These are phyloP conservation scores for Hypoxylon sp. DNA, from an alignment of 2,329 filamentous ascomycete species.

Conservation along the genomic window DNA sequence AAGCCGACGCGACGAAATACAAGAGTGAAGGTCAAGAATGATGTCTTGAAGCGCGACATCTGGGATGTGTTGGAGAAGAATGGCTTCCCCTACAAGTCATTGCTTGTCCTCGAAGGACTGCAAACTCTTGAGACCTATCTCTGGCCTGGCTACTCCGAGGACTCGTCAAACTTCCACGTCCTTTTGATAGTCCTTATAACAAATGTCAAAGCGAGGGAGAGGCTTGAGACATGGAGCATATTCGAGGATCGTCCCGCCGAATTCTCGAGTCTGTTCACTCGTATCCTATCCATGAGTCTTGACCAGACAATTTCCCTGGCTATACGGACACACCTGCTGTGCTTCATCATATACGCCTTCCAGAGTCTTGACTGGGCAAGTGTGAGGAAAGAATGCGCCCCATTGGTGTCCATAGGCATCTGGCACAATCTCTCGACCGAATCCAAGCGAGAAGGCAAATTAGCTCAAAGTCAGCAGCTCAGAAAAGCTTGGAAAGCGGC, in stretches of 20 bases:
- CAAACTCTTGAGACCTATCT: conserved; percentile 93
- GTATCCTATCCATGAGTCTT: conserved; percentile 85
- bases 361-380: conserved; percentile 90
- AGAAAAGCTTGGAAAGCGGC: conserved; percentile 92
- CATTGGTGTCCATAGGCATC: conserved; percentile 90
- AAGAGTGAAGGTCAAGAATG: conserved; percentile 79
- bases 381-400: conserved; percentile 95
- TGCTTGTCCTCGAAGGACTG: conserved; percentile 86
- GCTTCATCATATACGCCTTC: conserved; percentile 90
- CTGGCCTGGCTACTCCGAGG: conserved; percentile 91
- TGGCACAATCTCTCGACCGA: conserved; percentile 94
- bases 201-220: conserved; percentile 88
- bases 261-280: conserved; percentile 89
- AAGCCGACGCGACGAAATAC: conserved; percentile 66
- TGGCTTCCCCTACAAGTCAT: conserved; percentile 77
- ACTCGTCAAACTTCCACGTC: conserved; percentile 91
- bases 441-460: conserved; percentile 72
- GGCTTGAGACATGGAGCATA: conserved; percentile 84
- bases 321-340: conserved; percentile 83
- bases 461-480: conserved; percentile 77
- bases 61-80: conserved; percentile 90
- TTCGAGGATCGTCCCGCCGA: conserved; percentile 81
- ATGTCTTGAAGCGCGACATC: conserved; percentile 84
- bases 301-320: conserved; percentile 71
- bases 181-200: conserved; percentile 85